Conservation (phyloP, 306 rosid genomes). For the Astragalus glycyphyllos region DNA sequence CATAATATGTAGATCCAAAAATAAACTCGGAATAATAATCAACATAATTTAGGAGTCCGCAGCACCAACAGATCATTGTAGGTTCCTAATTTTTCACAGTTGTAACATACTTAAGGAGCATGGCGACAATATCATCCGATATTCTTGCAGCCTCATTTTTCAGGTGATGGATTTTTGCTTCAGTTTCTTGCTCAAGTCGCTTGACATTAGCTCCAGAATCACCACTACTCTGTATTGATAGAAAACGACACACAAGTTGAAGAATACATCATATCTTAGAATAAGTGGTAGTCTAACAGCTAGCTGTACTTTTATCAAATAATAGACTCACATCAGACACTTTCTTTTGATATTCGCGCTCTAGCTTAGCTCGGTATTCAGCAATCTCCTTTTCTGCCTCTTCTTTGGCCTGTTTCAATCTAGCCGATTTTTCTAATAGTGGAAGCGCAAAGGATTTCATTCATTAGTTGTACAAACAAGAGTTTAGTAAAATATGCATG, state of each 20-base stretch:
- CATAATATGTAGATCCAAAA: constrained; percentile 45
- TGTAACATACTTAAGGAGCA: constrained; percentile 84
- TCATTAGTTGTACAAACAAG: constrained; percentile 31
- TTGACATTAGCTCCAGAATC: constrained; percentile 94
- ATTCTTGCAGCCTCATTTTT: constrained; percentile 65
- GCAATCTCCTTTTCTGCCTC: constrained; percentile 88
- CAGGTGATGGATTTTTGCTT: constrained; percentile 66
- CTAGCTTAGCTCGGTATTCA: constrained; percentile 72
- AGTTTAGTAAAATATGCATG: constrained; percentile 19
- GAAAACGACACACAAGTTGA: constrained; percentile 14
- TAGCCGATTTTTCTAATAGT: constrained; percentile 69
- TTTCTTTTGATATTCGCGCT: constrained; percentile 77
- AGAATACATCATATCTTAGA: constrained; percentile 4
- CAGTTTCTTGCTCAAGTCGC: constrained; percentile 85
- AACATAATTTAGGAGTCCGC: constrained; percentile 43
- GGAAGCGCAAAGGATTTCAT: constrained; percentile 24
- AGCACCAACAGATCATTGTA: constrained; percentile 34
- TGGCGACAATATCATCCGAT: constrained; percentile 66
- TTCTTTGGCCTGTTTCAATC: constrained; percentile 87
- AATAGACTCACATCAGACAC: constrained; percentile 56
- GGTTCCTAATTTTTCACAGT: constrained; percentile 62
- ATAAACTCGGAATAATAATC: constrained; percentile 36
- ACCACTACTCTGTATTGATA: constrained; percentile 76
- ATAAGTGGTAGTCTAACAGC: not conserved
- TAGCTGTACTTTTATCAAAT: not conserved